A percentile compares a stretch with the other conserved stretches of the same genome.
phyloP scores from a whole-genome alignment of 2,329 filamentous ascomycete species.

The Ophiostoma australiae region DNA sequence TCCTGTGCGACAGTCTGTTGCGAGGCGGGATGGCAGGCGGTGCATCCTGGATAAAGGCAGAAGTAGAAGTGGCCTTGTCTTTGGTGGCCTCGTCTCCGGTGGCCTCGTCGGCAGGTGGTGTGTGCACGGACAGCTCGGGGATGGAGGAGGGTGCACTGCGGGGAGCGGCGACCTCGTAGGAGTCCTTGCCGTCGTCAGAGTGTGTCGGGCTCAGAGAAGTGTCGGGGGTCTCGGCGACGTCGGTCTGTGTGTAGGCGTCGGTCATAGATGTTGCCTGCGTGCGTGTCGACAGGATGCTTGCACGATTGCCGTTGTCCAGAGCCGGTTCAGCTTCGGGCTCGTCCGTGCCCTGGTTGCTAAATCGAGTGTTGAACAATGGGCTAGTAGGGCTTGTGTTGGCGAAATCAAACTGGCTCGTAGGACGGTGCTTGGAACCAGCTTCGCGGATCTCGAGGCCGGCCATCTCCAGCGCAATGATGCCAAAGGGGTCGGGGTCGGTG shows the following conservation, averaged over 20 bases:
- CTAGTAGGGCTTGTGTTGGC: conserved; percentile 65
- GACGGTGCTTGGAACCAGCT: conserved; percentile 71
- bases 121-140: conserved; percentile 16
- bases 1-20: not conserved
- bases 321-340: conserved; percentile 50
- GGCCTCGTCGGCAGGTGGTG: not conserved
- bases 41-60: not conserved
- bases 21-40: conserved; percentile 6
- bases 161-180: not conserved
- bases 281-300: conserved; percentile 69
- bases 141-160: not conserved
- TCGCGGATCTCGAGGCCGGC: conserved; percentile 85
- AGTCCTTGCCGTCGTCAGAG: conserved; percentile 45
- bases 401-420: conserved; percentile 77
- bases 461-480: conserved; percentile 83
- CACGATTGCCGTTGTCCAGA: conserved; percentile 57
- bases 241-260: conserved; percentile 60
- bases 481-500: conserved; percentile 87
- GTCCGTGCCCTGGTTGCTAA: conserved; percentile 63
- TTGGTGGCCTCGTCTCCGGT: not conserved
- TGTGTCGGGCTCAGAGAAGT: conserved; percentile 52
- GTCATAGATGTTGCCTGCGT: conserved; percentile 68
- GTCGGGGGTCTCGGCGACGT: conserved; percentile 43
- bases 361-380: conserved; percentile 54
- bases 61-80: not conserved